Evolutionary conservation across 2,329 filamentous ascomycete genomes (phyloP).

Genomic region (Neocucurbitaria cava): DNA sequence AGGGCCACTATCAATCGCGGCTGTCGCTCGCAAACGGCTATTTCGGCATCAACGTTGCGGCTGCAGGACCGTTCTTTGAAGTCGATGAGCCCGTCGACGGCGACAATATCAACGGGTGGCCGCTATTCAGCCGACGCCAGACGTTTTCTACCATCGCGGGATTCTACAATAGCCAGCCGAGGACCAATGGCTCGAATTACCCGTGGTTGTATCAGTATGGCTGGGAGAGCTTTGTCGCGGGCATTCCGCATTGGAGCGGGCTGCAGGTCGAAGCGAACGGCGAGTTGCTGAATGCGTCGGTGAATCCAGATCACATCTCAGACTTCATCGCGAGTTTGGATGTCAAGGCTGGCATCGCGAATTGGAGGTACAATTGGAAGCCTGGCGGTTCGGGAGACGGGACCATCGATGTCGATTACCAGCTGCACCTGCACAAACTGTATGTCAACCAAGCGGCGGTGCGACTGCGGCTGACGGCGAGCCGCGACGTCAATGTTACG

Average conservation of each 20-base stretch:
- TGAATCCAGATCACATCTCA: conserved; percentile 64
- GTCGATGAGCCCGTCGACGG: conserved; percentile 58
- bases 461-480: conserved; percentile 65
- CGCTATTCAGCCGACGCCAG: conserved; percentile 68
- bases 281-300: conserved; percentile 66
- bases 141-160: conserved; percentile 72
- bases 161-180: conserved; percentile 68
- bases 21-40: conserved; percentile 65
- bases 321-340: conserved; percentile 68
- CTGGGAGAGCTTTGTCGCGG: conserved; percentile 73
- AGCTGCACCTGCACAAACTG: conserved; percentile 70
- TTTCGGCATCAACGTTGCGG: conserved; percentile 68
- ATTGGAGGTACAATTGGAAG: conserved; percentile 72
- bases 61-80: conserved; percentile 69
- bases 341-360: conserved; percentile 67
- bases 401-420: conserved; percentile 67
- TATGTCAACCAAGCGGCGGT: conserved; percentile 68
- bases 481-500: conserved; percentile 60
- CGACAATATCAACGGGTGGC: conserved; percentile 70
- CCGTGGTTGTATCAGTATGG: conserved; percentile 73
- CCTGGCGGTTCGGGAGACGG: conserved; percentile 54
- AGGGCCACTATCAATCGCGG: conserved; percentile 67
- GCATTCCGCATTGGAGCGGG: conserved; percentile 73
- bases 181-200: conserved; percentile 68
- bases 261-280: conserved; percentile 64